These are phyloP conservation scores for Nannochloropsis salina DNA, from an alignment of 108 stramenopile species.

Conservation along the genomic window DNA sequence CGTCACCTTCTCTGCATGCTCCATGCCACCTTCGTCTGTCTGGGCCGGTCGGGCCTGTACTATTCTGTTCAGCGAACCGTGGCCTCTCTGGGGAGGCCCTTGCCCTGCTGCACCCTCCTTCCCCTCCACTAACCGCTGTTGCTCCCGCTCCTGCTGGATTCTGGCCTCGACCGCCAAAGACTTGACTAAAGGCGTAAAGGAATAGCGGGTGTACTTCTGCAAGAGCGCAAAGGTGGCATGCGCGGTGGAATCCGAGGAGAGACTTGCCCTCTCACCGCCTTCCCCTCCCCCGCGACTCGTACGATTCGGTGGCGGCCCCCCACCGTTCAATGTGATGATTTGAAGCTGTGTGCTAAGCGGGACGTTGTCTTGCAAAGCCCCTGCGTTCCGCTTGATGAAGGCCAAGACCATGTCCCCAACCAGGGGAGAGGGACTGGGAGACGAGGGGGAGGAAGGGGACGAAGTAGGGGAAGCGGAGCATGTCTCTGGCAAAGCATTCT, in stretches of 20 bases:
- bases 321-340: background rate
- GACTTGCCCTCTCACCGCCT: background rate
- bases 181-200: conserved; percentile 40
- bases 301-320: background rate
- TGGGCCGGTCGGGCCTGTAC: background rate
- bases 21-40: background rate
- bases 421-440: background rate
- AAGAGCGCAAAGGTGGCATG: conserved; percentile 36
- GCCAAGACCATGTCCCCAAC: background rate
- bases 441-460: background rate
- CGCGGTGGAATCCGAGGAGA: background rate
- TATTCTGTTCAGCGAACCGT: background rate
- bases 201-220: conserved; percentile 38
- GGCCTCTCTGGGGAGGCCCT: background rate
- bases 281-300: background rate
- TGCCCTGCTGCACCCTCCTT: conserved; percentile 34
- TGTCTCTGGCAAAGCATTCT: background rate
- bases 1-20: background rate
- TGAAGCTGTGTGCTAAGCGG: background rate
- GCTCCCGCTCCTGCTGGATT: conserved; percentile 28
- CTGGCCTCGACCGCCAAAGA: conserved; percentile 28
- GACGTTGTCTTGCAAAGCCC: background rate
- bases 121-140: background rate
- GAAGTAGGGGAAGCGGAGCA: background rate
- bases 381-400: background rate